Evolutionary conservation across 306 rosid species (phyloP).

Genomic region (Carpinus viminea): DNA sequence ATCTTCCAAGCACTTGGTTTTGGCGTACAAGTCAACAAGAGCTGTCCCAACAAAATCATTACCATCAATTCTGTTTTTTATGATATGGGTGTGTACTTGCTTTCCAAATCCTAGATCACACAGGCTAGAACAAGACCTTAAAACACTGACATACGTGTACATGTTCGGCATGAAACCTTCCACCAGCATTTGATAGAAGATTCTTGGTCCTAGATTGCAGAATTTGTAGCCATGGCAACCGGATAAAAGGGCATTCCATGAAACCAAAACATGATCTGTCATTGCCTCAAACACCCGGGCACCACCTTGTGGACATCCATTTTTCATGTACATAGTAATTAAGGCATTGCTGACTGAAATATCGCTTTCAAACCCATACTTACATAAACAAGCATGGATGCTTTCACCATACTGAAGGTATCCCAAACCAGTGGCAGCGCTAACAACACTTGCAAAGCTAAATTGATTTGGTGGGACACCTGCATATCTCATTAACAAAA

Average conservation of each 20-base stretch:
- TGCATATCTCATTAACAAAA: conserved; percentile 30
- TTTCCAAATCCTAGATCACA: conserved; percentile 33
- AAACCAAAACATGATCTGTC: conserved; percentile 27
- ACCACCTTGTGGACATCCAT: conserved; percentile 29
- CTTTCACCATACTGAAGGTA: conserved; percentile 35
- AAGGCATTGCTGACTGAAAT: conserved; percentile 34
- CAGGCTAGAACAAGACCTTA: conserved; percentile 42
- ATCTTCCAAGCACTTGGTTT: conserved; percentile 32
- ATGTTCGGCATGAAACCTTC: conserved; percentile 41
- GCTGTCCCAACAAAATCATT: conserved; percentile 40
- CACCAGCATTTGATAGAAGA: conserved; percentile 34
- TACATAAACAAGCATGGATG: conserved; percentile 38
- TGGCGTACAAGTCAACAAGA: conserved; percentile 39
- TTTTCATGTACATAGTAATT: conserved; percentile 44
- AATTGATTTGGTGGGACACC: conserved; percentile 39
- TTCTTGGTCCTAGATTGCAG: conserved; percentile 29
- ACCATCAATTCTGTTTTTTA: conserved; percentile 33
- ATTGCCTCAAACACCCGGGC: conserved; percentile 34
- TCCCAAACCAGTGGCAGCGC: conserved; percentile 29
- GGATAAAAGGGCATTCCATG: conserved; percentile 42
- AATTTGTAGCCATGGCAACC: conserved; percentile 37
- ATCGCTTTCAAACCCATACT: conserved; percentile 37
- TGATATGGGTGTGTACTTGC: conserved; percentile 38
- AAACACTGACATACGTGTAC: conserved; percentile 40
- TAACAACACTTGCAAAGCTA: conserved; percentile 39